These are phyloP conservation scores for Trichoderma semiorbis DNA, from an alignment of 2,329 filamentous ascomycete species.

Conservation along the genomic window DNA sequence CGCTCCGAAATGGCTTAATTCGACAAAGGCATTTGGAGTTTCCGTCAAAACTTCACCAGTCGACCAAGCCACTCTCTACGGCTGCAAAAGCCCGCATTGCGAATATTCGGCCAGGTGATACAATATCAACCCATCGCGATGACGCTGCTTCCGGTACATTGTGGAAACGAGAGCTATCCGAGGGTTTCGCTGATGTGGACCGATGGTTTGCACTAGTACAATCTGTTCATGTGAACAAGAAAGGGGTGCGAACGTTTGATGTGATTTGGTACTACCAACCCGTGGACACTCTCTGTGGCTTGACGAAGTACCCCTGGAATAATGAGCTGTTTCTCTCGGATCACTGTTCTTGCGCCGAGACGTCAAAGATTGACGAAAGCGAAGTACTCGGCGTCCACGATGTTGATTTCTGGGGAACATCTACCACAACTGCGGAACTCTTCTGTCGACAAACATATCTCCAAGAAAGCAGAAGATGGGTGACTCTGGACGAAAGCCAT, in stretches of 20 bases:
- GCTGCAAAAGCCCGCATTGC: conserved; percentile 25
- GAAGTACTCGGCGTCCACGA: conserved; percentile 57
- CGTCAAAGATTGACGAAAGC: conserved; percentile 44
- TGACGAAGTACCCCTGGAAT: conserved; percentile 63
- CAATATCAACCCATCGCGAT: conserved; percentile 48
- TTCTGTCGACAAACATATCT: conserved; percentile 71
- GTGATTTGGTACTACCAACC: conserved; percentile 74
- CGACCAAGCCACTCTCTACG: conserved; percentile 24
- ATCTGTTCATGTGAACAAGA: conserved; percentile 38
- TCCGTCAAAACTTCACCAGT: conserved; percentile 24
- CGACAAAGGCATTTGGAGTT: conserved; percentile 28
- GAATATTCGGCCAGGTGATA: conserved; percentile 43
- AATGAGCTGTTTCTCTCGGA: conserved; percentile 77
- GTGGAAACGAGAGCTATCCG: conserved; percentile 53
- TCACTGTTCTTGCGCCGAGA: conserved; percentile 65
- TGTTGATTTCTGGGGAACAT: conserved; percentile 55
- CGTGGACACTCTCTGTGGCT: conserved; percentile 65
- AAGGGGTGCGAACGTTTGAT: conserved; percentile 48
- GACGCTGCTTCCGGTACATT: conserved; percentile 44
- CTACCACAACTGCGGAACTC: conserved; percentile 47
- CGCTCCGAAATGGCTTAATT: conserved; percentile 30
- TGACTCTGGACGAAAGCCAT: conserved; percentile 54
- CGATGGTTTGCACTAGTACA: conserved; percentile 72
- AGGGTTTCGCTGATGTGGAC: conserved; percentile 42
- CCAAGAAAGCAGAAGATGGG: conserved; percentile 57